These are phyloP conservation scores for Leccinum disarticulatum DNA, from an alignment of 768 basidiomycete genomes.

Conservation along the genomic window DNA sequence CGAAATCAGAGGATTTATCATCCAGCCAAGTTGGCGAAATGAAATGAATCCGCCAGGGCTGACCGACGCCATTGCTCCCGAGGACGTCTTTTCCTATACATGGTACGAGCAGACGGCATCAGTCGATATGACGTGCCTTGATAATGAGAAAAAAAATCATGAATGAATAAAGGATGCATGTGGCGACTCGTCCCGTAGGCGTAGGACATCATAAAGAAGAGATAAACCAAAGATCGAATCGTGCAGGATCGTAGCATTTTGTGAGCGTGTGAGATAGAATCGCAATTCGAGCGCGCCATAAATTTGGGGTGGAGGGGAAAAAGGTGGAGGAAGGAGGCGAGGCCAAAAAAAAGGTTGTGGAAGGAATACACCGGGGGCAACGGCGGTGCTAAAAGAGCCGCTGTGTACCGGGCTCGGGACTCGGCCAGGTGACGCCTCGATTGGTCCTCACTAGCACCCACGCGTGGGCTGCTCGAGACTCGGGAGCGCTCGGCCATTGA, in stretches of 20 bases:
- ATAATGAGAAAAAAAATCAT: not conserved
- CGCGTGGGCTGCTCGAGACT: not conserved
- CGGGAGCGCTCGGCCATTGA: not conserved
- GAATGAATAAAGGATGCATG: not conserved
- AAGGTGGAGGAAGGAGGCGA: not conserved
- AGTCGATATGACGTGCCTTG: not conserved
- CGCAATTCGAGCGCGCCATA: not conserved
- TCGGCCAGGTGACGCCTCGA: not conserved
- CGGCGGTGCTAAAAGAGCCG: not conserved
- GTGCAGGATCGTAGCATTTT: slow-evolving; percentile 4
- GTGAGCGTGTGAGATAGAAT: not conserved
- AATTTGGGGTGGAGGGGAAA: not conserved
- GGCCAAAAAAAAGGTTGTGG: not conserved
- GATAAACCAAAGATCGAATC: not conserved
- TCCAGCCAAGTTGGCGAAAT: not conserved
- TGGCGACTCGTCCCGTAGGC: not conserved
- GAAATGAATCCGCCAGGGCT: not conserved
- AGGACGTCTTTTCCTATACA: not conserved
- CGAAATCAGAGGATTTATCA: not conserved
- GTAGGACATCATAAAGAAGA: not conserved
- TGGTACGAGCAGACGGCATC: not conserved
- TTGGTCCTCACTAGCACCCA: not conserved
- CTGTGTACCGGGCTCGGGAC: not conserved
- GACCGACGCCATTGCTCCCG: not conserved
- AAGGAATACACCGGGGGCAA: not conserved